Evolutionary conservation across 2,329 filamentous ascomycete genomes (phyloP).

Genomic region (Fusarium begoniae): DNA sequence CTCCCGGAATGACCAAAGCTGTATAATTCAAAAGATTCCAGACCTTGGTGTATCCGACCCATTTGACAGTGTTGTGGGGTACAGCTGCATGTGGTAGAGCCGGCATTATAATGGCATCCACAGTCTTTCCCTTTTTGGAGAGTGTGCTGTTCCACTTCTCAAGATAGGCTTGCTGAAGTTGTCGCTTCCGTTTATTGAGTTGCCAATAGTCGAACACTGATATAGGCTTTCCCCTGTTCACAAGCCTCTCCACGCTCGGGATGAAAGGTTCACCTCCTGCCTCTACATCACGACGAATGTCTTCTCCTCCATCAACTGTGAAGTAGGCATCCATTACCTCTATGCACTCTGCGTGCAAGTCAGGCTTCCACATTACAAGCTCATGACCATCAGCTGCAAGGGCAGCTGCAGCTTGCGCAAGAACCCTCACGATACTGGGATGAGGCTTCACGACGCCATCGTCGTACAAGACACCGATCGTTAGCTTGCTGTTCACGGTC

Average conservation of each 20-base stretch:
- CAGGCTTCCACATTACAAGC: conserved; percentile 61
- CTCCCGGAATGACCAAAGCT: conserved; percentile 39
- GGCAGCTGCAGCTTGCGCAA: conserved; percentile 49
- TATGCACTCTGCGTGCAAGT: conserved; percentile 63
- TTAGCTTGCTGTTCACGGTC: conserved; percentile 53
- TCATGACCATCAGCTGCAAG: conserved; percentile 62
- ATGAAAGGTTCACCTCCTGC: conserved; percentile 68
- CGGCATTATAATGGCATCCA: conserved; percentile 67
- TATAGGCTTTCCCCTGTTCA: conserved; percentile 62
- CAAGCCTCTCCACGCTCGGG: conserved; percentile 64
- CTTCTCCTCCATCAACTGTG: conserved; percentile 69
- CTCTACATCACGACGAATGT: conserved; percentile 64
- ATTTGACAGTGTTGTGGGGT: conserved; percentile 51
- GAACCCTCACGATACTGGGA: conserved; percentile 59
- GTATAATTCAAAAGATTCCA: conserved; percentile 46
- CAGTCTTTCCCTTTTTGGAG: conserved; percentile 53
- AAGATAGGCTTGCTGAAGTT: conserved; percentile 55
- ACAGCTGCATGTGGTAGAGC: conserved; percentile 69
- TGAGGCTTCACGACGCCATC: conserved; percentile 65
- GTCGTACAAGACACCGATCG: conserved; percentile 60
- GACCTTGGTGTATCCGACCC: conserved; percentile 56
- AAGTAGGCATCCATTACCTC: conserved; percentile 70
- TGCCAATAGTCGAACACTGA: conserved; percentile 75
- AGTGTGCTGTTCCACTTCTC: conserved; percentile 64
- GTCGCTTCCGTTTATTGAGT: conserved; percentile 66